These are phyloP conservation scores for Plasmopara viticola DNA, from an alignment of 352 stramenopile genomes.

Conservation along the genomic window DNA sequence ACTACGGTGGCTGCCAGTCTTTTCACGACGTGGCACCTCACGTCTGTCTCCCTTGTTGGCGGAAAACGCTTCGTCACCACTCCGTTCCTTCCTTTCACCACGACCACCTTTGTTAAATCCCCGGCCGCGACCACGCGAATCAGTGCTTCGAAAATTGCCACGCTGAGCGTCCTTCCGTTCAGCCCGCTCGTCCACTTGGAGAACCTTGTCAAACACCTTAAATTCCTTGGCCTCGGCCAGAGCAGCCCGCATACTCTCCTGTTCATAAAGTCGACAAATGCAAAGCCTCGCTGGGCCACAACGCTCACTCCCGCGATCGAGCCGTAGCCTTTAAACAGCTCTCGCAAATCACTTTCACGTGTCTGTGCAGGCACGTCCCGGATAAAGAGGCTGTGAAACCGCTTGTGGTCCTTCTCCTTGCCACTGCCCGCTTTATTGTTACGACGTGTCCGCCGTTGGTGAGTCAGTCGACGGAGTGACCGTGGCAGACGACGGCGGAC, in stretches of 20 bases:
- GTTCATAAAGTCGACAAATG: slow-evolving; percentile 81
- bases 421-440: slow-evolving; percentile 47
- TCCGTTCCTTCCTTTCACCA: slow-evolving; percentile 66
- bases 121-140: slow-evolving; percentile 44
- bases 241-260: slow-evolving; percentile 70
- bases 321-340: slow-evolving; percentile 76
- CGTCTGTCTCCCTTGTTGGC: slow-evolving; percentile 32
- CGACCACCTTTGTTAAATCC: slow-evolving; percentile 44
- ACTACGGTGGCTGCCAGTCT: slow-evolving; percentile 52
- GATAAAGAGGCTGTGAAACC: slow-evolving; percentile 68
- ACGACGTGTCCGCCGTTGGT: slow-evolving; percentile 15
- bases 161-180: slow-evolving; percentile 70
- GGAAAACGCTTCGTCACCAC: slow-evolving; percentile 36
- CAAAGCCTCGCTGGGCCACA: slow-evolving; percentile 47
- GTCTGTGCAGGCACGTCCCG: slow-evolving; percentile 65
- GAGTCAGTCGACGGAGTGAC: slow-evolving; percentile 14
- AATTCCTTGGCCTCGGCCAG: slow-evolving; percentile 60
- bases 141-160: slow-evolving; percentile 42
- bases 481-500: slow-evolving; percentile 14
- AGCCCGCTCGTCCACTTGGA: slow-evolving; percentile 65
- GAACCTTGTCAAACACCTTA: slow-evolving; percentile 66
- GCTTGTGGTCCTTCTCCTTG: slow-evolving; percentile 34
- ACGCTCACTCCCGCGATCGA: slow-evolving; percentile 68
- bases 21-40: slow-evolving; percentile 47
- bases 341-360: slow-evolving; percentile 66